Base-by-base conservation (phyloP, 164 flowering plant species). In the Amborella trichopoda region DNA sequence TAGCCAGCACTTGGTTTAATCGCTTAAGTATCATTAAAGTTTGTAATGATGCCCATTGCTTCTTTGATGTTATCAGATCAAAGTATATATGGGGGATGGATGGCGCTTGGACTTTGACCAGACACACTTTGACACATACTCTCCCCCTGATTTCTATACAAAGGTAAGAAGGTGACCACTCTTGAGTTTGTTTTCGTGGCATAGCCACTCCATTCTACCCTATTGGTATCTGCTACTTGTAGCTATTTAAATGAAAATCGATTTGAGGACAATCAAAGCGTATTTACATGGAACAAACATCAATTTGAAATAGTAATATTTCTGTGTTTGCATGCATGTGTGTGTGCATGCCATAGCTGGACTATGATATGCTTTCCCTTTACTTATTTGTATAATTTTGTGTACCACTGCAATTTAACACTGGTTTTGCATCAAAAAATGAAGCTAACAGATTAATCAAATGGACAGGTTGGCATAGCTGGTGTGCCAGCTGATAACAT, bases 101-200 rank as follows among this genome's bases (percentile, higher is more conserved):
- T 74, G 80, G 80, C 44, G 51, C 47, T 32, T 49, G 37, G 80
- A 74, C 50, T 74, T 74, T 42, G 36, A 28, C 4, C 66, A 36
- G 17, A 71, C 76, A 11, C 72, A 74, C 44, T 74, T 74, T 27
- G 80, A 74, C 58, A 4, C 26, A 16, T 74, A 40, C 42, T 74
- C 80, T 6, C 80, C 76, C n/a, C 80, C 80, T 13, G 80, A 74
- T 49, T 74, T 74, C 59, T 71, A 71, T 33, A 55, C 66, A 23
- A 66, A 63, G 68, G 79, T 74, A 66, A 41, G 62, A 47, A 48
- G 37, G 37, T 33, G 14, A 33, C 12, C 16, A 33, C 16, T 33
- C 0, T 1, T 33, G 37, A 33, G 16, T 10, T n/a, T 32, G 36
- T 32, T n/a, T 32, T 33, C 12, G 37, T 33, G 37, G 37, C 37